These are phyloP conservation scores for Pseudopyricularia cyperi DNA, from an alignment of 2,329 filamentous ascomycete genomes.

Conservation along the genomic window DNA sequence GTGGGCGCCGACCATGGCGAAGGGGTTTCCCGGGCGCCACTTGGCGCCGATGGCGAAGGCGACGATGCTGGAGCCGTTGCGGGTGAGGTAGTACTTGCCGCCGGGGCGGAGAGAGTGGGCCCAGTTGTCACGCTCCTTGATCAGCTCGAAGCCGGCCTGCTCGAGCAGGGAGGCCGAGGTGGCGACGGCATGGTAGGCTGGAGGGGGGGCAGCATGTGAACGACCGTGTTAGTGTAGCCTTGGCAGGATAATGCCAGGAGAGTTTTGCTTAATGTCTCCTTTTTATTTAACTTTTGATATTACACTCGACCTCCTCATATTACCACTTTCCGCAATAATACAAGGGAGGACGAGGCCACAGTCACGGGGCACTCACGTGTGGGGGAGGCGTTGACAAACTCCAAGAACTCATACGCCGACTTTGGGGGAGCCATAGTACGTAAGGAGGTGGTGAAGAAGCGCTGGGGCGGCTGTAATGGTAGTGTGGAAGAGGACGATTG, in stretches of 20 bases:
- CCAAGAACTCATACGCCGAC: slow-evolving; percentile 69
- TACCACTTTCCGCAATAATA: too few relatives aligned
- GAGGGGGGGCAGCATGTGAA: not conserved
- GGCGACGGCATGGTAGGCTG: slow-evolving; percentile 89
- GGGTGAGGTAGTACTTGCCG: slow-evolving; percentile 92
- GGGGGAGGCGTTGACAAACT: slow-evolving; percentile 88
- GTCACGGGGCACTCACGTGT: slow-evolving; percentile 53
- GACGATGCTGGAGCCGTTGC: slow-evolving; percentile 83
- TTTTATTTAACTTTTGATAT: not conserved
- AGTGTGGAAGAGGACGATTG: not conserved
- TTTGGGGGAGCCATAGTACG: slow-evolving; percentile 37
- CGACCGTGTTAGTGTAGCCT: not conserved
- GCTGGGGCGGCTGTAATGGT: not conserved
- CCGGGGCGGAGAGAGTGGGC: slow-evolving; percentile 65
- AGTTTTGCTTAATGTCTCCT: not conserved
- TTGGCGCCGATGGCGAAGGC: slow-evolving; percentile 83
- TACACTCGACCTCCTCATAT: too few relatives aligned
- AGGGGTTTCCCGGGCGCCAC: slow-evolving; percentile 84
- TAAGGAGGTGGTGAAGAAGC: slow-evolving; percentile 6
- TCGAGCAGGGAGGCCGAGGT: slow-evolving; percentile 64
- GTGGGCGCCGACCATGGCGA: slow-evolving; percentile 89
- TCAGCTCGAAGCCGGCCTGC: slow-evolving; percentile 72
- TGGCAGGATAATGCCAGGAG: not conserved
- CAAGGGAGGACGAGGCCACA: not conserved
- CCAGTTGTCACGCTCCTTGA: slow-evolving; percentile 89